Base-by-base conservation (phyloP, 139 green algal genomes). In the Spirogloea muscicola region DNA sequence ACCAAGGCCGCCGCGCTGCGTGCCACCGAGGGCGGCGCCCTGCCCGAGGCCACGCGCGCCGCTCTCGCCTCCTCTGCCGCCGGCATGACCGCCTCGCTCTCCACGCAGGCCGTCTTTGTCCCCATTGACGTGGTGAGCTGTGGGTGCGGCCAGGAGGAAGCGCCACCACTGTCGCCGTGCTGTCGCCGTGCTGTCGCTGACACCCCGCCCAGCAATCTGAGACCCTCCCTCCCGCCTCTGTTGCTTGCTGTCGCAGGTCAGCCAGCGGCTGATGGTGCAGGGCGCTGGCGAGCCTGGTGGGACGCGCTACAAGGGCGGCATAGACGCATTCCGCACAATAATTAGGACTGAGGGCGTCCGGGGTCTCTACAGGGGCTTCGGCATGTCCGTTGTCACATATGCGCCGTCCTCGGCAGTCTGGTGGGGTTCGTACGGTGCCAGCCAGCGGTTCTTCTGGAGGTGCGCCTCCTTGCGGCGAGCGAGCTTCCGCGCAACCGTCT, bases 291-390 rank as follows among this genome's bases (percentile, higher is more conserved):
- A 43, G n/a, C 48, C 48, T 61, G 27, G 29, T 49, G 6, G 36
- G 49, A 63, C 66, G 1, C 38, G 72, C 3, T 76, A 81, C 71
- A 66, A 49, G 44, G 87, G 80, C 27, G 87, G 87, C 6, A 27
- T 93, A 1, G 60, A 85, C 16, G 87, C 96, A 62, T 83, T 88
- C 0, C 79, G 86, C 31, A 21, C 79, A 0, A 98, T 98, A 21
- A 9, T 97, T 0, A 34, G 25, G 25, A 62, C 82, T 55, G 93
- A 97, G 77, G 93, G 93, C 0, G 37, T 96, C 1, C 81, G 81
- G 0, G 93, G 92, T 3, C 88, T 98, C 39, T 97, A 96, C 80
- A 85, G 91, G 1, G 93, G 93, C 21, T 96, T 98, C 61, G 87
- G 88, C 0, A 79, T 88, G 1, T 92, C 84, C 6, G 64, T 96